phyloP scores from a whole-genome alignment of 345 rosid genomes.

The Isatis tinctoria region DNA sequence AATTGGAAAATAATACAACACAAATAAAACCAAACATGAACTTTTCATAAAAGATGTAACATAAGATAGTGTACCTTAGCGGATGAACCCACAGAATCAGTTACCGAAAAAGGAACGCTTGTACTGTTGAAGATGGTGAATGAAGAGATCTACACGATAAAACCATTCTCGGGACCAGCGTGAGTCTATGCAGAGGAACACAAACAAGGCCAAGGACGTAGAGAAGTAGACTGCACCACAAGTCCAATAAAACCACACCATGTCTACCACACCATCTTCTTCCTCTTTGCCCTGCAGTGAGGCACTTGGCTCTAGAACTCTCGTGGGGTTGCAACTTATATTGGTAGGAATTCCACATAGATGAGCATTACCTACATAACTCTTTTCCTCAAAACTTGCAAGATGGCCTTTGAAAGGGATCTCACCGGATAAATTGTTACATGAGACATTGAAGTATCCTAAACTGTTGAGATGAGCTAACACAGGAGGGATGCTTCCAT shows the following conservation, averaged over 20 bases:
- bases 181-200: neutral
- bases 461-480: neutral
- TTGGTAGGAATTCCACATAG: neutral
- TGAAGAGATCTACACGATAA: neutral
- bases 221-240: neutral
- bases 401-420: conserved; percentile 1
- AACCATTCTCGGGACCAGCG: neutral
- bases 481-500: neutral
- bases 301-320: neutral
- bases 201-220: neutral
- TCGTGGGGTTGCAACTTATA: neutral
- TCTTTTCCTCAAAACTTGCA: neutral
- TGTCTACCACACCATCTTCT: neutral
- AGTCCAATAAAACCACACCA: neutral
- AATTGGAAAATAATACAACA: neutral
- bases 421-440: neutral
- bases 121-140: neutral
- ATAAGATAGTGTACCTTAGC: neutral
- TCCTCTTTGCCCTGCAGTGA: neutral
- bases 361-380: neutral
- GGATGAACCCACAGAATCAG: neutral
- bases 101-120: neutral
- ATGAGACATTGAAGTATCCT: conserved; percentile 2
- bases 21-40: neutral
- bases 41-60: neutral